phyloP scores from a whole-genome alignment of 345 rosid genomes.

The Eucalyptus regnans region DNA sequence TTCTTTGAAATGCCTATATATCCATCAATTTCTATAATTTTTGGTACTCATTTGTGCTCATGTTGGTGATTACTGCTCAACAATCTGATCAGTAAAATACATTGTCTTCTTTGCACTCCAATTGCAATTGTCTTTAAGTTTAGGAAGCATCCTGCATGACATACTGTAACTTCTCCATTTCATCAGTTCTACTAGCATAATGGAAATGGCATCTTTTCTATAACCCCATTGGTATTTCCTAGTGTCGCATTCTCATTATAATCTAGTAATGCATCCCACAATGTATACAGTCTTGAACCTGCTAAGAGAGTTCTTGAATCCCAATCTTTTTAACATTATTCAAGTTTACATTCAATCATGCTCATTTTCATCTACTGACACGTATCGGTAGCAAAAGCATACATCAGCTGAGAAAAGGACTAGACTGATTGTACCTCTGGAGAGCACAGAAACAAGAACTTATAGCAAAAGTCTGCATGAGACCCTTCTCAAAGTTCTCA shows the following conservation, averaged over 20 bases:
- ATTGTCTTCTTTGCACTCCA: not conserved
- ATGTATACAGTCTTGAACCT: not conserved
- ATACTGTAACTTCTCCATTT: not conserved
- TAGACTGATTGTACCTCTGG: not conserved
- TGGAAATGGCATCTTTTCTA: not conserved
- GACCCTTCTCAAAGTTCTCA: not conserved
- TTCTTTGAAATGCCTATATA: not conserved
- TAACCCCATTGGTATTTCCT: not conserved
- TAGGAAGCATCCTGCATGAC: not conserved
- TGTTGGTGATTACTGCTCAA: not conserved
- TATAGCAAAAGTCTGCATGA: not conserved
- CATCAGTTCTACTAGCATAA: not conserved
- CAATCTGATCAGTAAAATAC: not conserved
- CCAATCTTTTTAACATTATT: not conserved
- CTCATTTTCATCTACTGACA: not conserved
- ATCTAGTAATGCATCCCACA: not conserved
- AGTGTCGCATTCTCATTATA: not conserved
- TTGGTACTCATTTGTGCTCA: not conserved
- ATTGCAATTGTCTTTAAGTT: not conserved
- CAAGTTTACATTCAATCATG: not conserved
- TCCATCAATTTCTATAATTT: not conserved
- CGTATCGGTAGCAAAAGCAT: not conserved
- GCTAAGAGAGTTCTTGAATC: not conserved
- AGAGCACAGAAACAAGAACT: not conserved
- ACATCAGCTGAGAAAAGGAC: not conserved